Evolutionary conservation across 495 filamentous ascomycete species (phyloP), one percentile per base, ranked within the genome.

Genomic region (Evansstolkia leycettana): DNA sequence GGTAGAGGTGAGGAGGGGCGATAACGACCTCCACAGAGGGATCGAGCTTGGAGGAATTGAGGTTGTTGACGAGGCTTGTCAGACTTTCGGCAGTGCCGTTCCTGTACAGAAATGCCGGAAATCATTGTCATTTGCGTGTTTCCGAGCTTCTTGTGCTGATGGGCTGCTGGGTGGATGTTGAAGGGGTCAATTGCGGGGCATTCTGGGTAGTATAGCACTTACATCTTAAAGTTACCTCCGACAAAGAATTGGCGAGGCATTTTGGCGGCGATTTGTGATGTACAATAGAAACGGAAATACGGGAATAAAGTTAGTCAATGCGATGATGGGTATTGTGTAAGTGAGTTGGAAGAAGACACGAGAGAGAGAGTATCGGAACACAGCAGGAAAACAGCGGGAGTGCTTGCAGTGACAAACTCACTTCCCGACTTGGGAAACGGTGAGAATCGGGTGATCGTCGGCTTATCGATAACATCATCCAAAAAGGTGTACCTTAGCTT

Each of bases 221-320:
- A 89, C 86, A 94, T 94, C 72, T 98, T 98, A 73, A 96, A 96
- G 77, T 96, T 98, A 55, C 90, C 90, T 59, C 90, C 90, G 57
- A 98, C 85, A 67, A 98, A 95, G 75, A 95, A 98, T 78, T 86
- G 82, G 70, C 90, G 89, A 67, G 76, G 70, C 87, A 93, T 94
- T 31, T 49, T 65, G 59, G 45, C 40, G 17, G 27, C 20, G 18
- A 24, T 39, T 3, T 29, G 28, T 5, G 23, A 28, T 37, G 24
- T 17, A 15, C 5, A 19, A 16, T 29, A 35, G 40, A 42, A 31
- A 39, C 40, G 7, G 18, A 29, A 34, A 25, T 17, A 39, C 30
- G 37, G 45, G 17, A 15, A 28, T 28, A n/a, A 24, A 24, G 2
- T 8, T 5, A 24, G 18, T 25, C 11, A 23, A 18, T 12, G 18